These are phyloP conservation scores for Penicillium palitans DNA, from an alignment of 2,329 filamentous ascomycete species.

Conservation along the genomic window DNA sequence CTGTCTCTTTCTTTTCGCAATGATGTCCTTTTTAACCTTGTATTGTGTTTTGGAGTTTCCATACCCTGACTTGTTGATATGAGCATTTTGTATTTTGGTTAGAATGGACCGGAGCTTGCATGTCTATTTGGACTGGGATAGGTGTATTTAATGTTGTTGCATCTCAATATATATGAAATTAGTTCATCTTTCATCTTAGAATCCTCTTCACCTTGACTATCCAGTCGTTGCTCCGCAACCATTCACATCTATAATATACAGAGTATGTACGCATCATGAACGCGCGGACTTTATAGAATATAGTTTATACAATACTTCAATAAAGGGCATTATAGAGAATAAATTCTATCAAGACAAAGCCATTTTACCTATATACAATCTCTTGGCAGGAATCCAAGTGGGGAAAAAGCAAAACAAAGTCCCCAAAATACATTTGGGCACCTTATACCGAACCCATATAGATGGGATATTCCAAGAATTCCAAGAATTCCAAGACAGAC, in stretches of 20 bases:
- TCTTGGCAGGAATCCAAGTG: conserved; percentile 10
- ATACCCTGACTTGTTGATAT: conserved; percentile 24
- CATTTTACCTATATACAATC: neutral
- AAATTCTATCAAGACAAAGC: neutral
- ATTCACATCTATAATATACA: neutral
- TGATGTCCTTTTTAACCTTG: conserved; percentile 8
- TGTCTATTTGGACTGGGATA: conserved; percentile 2
- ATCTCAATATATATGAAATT: neutral
- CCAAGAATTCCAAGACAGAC: neutral
- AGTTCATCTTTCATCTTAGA: too few relatives aligned
- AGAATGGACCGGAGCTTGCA: conserved; percentile 19
- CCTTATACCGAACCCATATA: neutral
- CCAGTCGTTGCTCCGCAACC: neutral
- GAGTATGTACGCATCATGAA: neutral
- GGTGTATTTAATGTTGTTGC: conserved; percentile 12
- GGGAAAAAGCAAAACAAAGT: conserved; percentile 28
- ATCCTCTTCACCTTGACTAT: neutral
- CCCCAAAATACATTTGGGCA: neutral
- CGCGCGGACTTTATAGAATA: neutral
- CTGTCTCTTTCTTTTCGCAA: conserved; percentile 4
- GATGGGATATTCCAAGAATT: neutral
- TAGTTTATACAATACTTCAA: too few relatives aligned
- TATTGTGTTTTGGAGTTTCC: conserved; percentile 20
- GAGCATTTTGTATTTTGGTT: conserved; percentile 17
- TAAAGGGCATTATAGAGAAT: neutral